phyloP scores from a whole-genome alignment of 1,284 basidiomycete genomes.

The Neonothopanus nambi region DNA sequence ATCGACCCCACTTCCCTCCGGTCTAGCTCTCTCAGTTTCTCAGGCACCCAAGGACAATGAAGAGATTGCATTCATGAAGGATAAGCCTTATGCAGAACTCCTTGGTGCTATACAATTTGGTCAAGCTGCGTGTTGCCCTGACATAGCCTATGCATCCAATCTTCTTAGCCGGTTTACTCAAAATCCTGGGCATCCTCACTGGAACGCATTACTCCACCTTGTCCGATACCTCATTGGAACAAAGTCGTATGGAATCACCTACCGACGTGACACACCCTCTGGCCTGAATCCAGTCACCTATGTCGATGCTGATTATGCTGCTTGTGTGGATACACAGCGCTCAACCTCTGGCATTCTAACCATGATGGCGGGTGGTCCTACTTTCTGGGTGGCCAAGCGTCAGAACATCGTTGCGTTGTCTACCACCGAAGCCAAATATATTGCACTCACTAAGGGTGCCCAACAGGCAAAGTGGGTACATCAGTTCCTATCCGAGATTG shows the following conservation, averaged over 20 bases:
- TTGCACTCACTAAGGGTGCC: constrained; percentile 27
- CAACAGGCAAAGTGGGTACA: constrained; percentile 35
- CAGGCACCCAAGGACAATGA: constrained; percentile 15
- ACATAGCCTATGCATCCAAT: constrained; percentile 31
- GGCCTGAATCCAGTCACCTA: constrained; percentile 29
- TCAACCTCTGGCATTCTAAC: constrained; percentile 34
- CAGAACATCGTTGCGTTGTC: constrained; percentile 34
- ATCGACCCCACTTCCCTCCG: constrained; percentile 22
- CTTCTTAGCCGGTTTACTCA: constrained; percentile 25
- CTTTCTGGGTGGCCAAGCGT: constrained; percentile 32
- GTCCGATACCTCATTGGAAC: constrained; percentile 34
- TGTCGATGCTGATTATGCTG: constrained; percentile 37
- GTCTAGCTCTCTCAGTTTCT: constrained; percentile 19
- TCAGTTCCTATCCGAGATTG: constrained; percentile 28
- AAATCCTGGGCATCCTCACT: constrained; percentile 30
- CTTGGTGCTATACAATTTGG: constrained; percentile 33
- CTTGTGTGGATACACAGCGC: constrained; percentile 23
- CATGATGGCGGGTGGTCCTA: constrained; percentile 28
- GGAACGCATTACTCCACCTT: constrained; percentile 29
- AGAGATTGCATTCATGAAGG: constrained; percentile 23
- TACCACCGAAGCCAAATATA: constrained; percentile 40
- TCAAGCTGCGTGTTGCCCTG: constrained; percentile 28
- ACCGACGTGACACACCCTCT: constrained; percentile 9
- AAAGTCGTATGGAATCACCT: constrained; percentile 25
- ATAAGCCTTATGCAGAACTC: constrained; percentile 27